Percentiles rank a stretch among this genome's conserved stretches.
Conservation (phyloP, 2,329 filamentous ascomycete species). For the Paraphaeosphaeria sporulosa region DNA sequence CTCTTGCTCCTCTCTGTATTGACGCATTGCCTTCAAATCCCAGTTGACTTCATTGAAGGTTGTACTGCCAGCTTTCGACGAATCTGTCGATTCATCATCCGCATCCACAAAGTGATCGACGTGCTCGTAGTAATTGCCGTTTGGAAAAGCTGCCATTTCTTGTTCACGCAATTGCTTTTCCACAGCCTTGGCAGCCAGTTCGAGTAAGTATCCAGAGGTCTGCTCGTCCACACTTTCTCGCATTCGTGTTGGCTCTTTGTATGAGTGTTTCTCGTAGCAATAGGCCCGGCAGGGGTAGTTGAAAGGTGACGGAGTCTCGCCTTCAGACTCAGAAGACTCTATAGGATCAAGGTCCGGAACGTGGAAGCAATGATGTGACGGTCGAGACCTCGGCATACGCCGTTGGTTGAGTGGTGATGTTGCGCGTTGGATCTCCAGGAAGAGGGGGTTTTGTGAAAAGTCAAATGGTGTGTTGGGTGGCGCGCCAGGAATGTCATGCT, state of each 20-base stretch:
- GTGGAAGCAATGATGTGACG: constrained; percentile 63
- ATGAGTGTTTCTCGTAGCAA: constrained; percentile 60
- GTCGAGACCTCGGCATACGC: constrained; percentile 38
- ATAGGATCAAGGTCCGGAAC: constrained; percentile 69
- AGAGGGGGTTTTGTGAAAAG: constrained; percentile 41
- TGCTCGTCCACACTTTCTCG: constrained; percentile 76
- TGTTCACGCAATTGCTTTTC: constrained; percentile 81
- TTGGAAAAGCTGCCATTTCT: constrained; percentile 78
- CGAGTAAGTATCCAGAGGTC: constrained; percentile 78
- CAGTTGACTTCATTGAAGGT: constrained; percentile 72
- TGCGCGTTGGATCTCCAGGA: constrained; percentile 46
- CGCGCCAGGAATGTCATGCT: constrained; percentile 54
- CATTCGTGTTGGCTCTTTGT: constrained; percentile 62
- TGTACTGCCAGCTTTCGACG: constrained; percentile 61
- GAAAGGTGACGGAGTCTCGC: constrained; percentile 55
- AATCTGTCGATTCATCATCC: constrained; percentile 55
- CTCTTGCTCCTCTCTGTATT: constrained; percentile 69
- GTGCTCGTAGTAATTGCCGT: constrained; percentile 71
- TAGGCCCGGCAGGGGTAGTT: constrained; percentile 55
- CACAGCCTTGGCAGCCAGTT: constrained; percentile 79
- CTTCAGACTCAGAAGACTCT: constrained; percentile 66
- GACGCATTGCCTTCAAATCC: constrained; percentile 83
- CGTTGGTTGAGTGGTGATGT: constrained; percentile 43
- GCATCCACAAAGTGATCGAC: constrained; percentile 76
- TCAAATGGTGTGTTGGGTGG: constrained; percentile 46